Evolutionary conservation across 768 basidiomycete genomes (phyloP).

Genomic region (Hygrophoropsis aurantiaca): DNA sequence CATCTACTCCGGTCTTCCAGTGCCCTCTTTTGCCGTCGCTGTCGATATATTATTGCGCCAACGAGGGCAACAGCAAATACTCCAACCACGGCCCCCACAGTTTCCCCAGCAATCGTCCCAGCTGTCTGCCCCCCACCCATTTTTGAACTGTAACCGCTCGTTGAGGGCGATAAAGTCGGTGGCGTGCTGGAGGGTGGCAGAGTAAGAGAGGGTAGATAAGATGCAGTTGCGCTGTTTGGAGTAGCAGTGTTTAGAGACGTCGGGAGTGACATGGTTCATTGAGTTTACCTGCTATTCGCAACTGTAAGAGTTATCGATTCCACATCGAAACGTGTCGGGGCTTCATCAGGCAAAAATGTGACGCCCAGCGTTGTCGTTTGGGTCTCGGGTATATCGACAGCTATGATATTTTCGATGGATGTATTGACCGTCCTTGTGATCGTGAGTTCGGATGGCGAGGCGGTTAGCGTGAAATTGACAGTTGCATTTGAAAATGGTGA

Average conservation of each 20-base stretch:
- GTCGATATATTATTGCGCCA: slow-evolving; percentile 8
- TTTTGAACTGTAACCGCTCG: slow-evolving; percentile 5
- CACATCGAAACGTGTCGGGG: slow-evolving; percentile 37
- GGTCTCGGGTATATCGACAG: slow-evolving; percentile 40
- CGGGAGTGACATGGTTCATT: neutral
- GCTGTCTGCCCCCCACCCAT: slow-evolving; percentile 1
- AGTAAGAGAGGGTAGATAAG: slow-evolving; percentile 22
- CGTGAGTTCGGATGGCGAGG: slow-evolving; percentile 32
- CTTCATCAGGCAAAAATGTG: slow-evolving; percentile 32
- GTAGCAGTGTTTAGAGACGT: neutral
- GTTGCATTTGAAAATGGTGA: slow-evolving; percentile 49
- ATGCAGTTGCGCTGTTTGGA: slow-evolving; percentile 21
- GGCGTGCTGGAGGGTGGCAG: slow-evolving; percentile 24
- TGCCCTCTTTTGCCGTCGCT: slow-evolving; percentile 3
- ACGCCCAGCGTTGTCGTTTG: slow-evolving; percentile 43
- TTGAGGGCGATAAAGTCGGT: slow-evolving; percentile 7
- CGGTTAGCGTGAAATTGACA: slow-evolving; percentile 50
- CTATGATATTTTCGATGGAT: slow-evolving; percentile 35
- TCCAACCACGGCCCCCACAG: slow-evolving; percentile 13
- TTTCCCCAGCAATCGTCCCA: slow-evolving; percentile 13
- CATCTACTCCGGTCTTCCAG: neutral
- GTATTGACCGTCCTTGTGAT: slow-evolving; percentile 41
- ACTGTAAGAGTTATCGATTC: slow-evolving; percentile 38
- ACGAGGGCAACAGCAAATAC: slow-evolving; percentile 9
- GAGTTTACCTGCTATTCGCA: slow-evolving; percentile 35